Percentiles rank a stretch among this genome's conserved stretches.
phyloP scores from a whole-genome alignment of 1,284 basidiomycete genomes.

The Phellopilus nigrolimitatus region DNA sequence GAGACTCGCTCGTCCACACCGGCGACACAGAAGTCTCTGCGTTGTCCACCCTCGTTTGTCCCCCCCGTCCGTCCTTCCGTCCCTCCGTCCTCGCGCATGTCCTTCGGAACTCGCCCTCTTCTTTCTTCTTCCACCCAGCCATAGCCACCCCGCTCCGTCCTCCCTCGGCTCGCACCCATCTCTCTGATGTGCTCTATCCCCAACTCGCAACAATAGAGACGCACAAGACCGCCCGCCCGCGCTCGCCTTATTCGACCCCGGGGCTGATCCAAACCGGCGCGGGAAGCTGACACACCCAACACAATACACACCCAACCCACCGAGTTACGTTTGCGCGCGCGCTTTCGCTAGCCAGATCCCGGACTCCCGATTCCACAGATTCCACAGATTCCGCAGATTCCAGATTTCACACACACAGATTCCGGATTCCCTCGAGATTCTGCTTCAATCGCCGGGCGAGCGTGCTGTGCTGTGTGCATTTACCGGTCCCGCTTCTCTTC shows the following conservation, averaged over 20 bases:
- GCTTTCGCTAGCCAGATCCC: slow-evolving; percentile 1
- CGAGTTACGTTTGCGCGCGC: not conserved
- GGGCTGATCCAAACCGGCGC: slow-evolving; percentile 16
- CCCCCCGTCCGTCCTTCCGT: not conserved
- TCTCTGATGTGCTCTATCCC: slow-evolving; percentile 3
- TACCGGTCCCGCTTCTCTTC: slow-evolving; percentile 4
- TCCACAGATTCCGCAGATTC: slow-evolving; percentile 1
- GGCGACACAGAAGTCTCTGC: not conserved
- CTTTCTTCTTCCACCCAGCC: slow-evolving; percentile 1
- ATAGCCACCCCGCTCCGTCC: not conserved
- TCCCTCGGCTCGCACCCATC: not conserved
- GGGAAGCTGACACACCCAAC: slow-evolving; percentile 1
- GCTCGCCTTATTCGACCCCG: slow-evolving; percentile 3
- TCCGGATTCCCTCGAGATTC: too few relatives aligned
- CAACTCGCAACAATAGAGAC: not conserved
- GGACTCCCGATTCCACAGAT: slow-evolving; percentile 2
- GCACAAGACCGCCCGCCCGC: not conserved
- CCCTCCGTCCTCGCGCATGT: not conserved
- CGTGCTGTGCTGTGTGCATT: slow-evolving; percentile 8
- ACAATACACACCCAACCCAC: not conserved
- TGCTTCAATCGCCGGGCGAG: too few relatives aligned
- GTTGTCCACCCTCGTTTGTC: not conserved
- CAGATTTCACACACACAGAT: not conserved
- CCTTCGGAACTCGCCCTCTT: not conserved
- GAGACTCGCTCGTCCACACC: not conserved